Evolutionary conservation across 148 eudicot genomes (phyloP).

Genomic region (Amaranthus palmeri): DNA sequence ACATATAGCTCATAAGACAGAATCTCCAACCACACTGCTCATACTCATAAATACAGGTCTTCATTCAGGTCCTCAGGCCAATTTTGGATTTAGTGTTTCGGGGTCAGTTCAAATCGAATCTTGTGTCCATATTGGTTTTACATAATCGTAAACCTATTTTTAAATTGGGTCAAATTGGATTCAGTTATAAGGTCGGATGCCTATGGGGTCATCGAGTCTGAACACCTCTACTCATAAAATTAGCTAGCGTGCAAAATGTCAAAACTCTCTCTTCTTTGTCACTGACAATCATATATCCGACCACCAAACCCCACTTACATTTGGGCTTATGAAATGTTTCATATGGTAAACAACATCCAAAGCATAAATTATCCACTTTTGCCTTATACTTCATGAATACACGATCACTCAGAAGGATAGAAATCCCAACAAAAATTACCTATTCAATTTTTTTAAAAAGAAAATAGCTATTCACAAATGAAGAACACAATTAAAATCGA

Average conservation of each 20-base stretch:
- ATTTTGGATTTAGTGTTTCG: not conserved
- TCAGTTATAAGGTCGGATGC: too few species aligned
- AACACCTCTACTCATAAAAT: not conserved
- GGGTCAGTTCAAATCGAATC: too few species aligned
- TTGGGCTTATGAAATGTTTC: too few species aligned
- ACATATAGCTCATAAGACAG: conserved; percentile 8
- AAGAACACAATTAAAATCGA: not conserved
- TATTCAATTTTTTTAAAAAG: not conserved
- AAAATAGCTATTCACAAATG: not conserved
- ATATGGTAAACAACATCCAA: too few species aligned
- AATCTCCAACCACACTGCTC: not conserved
- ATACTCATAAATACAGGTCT: not conserved
- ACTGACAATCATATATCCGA: not conserved
- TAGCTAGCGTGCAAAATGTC: not conserved
- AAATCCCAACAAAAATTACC: not conserved
- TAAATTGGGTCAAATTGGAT: too few species aligned
- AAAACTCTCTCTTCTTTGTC: not conserved
- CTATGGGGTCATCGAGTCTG: too few species aligned
- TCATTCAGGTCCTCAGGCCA: not conserved
- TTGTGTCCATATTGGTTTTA: too few species aligned
- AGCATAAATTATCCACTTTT: too few species aligned
- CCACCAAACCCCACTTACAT: too few species aligned
- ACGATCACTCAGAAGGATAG: too few species aligned
- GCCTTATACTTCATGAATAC: not conserved
- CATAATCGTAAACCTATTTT: too few species aligned